Base-by-base conservation (phyloP, 139 green algal genomes). In the Diplosphaera chodatii region DNA sequence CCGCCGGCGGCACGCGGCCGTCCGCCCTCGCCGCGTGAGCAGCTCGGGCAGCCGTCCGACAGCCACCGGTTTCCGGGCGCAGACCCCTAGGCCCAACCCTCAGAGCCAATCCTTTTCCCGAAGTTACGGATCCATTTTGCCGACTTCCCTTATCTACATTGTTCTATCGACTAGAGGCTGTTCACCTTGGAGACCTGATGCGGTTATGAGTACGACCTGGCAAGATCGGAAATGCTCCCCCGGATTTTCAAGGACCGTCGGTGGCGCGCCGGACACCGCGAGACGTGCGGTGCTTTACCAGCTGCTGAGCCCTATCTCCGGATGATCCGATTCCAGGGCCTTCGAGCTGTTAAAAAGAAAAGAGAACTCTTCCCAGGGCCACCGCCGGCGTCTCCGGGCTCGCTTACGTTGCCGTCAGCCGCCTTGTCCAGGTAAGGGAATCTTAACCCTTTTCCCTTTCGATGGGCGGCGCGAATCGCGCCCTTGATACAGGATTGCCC, bases 121-220 rank as follows among this genome's bases (percentile, higher is more conserved):
- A 96, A 93, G 87, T 96, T 95, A 96, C 90, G 90, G 86, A 96
- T 91, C 88, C 83, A 92, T 92, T 94, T 96, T 96, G 90, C 90
- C 90, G 90, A 95, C 90, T 96, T 96, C 90, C 90, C 90, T 96
- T 96, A 93, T 87, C 90, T 92, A 95, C 89, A 93, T 92, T 92
- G 82, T 93, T 93, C 88, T 91, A 94, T 94, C 84, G 87, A 92
- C 90, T 89, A 96, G 90, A 96, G 89, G 90, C 90, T 94, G 87
- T 89, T 96, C 87, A 96, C 89, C 90, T 96, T 93, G 90, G 90
- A 96, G 89, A 96, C 90, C 90, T 96, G 90, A 91, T 96, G 90
- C 90, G 89, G 90, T 94, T 96, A 94, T 92, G 88, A 91, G 90
- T 92, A 96, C 88, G 90, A 92, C 82, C 83, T 82, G 87, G 82